phyloP scores from a whole-genome alignment of 371 early-diverging fungal species.

The Vairimorpha necatrix region DNA sequence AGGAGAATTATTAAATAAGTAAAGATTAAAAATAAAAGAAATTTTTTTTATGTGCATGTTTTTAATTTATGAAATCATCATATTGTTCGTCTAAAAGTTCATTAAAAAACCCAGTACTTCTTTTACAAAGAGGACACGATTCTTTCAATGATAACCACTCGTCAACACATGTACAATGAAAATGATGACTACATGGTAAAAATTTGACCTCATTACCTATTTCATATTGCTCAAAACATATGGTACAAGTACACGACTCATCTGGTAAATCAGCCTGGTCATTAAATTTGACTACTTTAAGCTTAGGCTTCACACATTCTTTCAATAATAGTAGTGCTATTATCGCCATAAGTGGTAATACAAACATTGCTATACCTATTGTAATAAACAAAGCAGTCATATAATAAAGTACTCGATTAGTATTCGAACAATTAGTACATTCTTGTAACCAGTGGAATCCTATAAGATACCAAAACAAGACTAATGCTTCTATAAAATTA shows the following conservation, averaged over 20 bases:
- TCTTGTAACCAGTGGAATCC: slow-evolving; percentile 66
- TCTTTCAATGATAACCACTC: slow-evolving; percentile 66
- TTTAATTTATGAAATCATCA: no score
- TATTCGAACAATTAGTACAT: slow-evolving; percentile 55
- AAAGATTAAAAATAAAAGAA: no score
- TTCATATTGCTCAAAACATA: slow-evolving; percentile 64
- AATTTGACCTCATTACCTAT: slow-evolving; percentile 58
- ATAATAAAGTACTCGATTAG: slow-evolving; percentile 64
- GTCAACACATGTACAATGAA: slow-evolving; percentile 65
- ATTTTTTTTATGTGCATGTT: no score
- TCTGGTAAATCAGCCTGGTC: slow-evolving; percentile 56
- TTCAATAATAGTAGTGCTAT: slow-evolving; percentile 61
- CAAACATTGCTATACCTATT: slow-evolving; percentile 61
- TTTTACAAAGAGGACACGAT: slow-evolving; percentile 66
- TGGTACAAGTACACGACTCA: slow-evolving; percentile 63
- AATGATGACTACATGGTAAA: slow-evolving; percentile 66
- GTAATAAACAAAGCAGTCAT: slow-evolving; percentile 55
- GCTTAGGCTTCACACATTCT: slow-evolving; percentile 62
- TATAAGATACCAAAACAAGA: slow-evolving; percentile 65
- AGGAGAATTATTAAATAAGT: no score
- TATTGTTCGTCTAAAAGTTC: slow-evolving; percentile 61
- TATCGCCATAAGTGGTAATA: slow-evolving; percentile 65
- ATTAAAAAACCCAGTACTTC: slow-evolving; percentile 64
- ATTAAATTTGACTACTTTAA: slow-evolving; percentile 62
- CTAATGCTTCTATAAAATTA: slow-evolving; percentile 64